Evolutionary conservation across 2,329 filamentous ascomycete species (phyloP).

Genomic region (Cercospora sp.): DNA sequence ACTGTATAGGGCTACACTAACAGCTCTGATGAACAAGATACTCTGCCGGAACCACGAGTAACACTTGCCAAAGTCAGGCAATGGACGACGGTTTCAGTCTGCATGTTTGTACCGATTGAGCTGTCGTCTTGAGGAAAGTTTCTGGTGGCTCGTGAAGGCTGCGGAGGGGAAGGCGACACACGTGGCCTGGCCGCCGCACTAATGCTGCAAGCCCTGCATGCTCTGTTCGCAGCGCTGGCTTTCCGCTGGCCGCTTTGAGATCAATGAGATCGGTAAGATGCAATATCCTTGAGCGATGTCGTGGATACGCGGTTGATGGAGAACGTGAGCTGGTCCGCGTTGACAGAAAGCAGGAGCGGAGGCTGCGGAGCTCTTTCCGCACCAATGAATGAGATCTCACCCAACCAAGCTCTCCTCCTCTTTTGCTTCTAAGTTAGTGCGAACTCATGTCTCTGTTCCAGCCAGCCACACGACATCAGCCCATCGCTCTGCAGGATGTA

Average conservation of each 20-base stretch:
- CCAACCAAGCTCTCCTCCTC: background rate
- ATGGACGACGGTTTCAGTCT: background rate
- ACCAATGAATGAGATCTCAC: background rate
- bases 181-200: background rate
- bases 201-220: background rate
- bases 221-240: background rate
- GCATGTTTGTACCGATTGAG: background rate
- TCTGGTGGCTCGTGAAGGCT: background rate
- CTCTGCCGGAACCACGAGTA: background rate
- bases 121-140: background rate
- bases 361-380: background rate
- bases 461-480: conserved; percentile 3
- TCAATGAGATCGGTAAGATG: background rate
- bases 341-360: background rate
- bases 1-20: too few species aligned
- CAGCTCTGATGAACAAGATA: too few species aligned
- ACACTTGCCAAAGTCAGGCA: background rate
- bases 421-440: background rate
- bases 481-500: background rate
- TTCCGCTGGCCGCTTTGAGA: background rate
- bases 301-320: background rate
- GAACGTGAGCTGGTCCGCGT: background rate
- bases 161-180: background rate
- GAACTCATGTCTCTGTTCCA: background rate
- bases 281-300: background rate